These are phyloP conservation scores for Apostasia ramifera DNA, from an alignment of 106 monocot species.

Conservation along the genomic window DNA sequence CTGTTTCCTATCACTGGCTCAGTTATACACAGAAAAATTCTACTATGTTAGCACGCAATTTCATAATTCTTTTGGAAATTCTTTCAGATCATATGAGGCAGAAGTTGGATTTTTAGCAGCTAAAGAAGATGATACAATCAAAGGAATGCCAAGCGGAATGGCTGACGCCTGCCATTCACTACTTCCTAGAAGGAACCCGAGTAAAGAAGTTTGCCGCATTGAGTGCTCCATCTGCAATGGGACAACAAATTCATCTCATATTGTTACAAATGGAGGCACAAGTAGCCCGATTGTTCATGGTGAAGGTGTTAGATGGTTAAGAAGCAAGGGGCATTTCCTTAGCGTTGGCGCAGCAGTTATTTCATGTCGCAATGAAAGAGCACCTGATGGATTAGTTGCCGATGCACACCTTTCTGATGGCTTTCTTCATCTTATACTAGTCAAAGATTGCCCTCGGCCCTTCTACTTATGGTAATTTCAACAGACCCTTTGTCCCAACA, in stretches of 20 bases:
- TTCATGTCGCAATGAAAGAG: slow-evolving; percentile 90
- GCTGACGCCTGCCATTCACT: slow-evolving; percentile 5
- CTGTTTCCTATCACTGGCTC: not conserved
- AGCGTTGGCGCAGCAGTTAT: slow-evolving; percentile 89
- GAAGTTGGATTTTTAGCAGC: slow-evolving; percentile 57
- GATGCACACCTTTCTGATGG: slow-evolving; percentile 93
- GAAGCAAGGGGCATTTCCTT: slow-evolving; percentile 57
- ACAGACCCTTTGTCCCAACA: not conserved
- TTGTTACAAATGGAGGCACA: slow-evolving; percentile 9
- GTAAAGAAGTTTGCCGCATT: slow-evolving; percentile 36
- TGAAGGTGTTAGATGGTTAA: slow-evolving; percentile 45
- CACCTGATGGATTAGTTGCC: slow-evolving; percentile 87
- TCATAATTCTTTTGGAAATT: not conserved
- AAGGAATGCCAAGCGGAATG: slow-evolving; percentile 3
- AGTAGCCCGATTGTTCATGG: slow-evolving; percentile 3
- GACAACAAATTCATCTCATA: slow-evolving; percentile 5
- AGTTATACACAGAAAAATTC: not conserved
- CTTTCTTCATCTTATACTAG: slow-evolving; percentile 84
- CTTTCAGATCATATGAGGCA: slow-evolving; percentile 74
- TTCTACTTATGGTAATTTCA: slow-evolving; percentile 65
- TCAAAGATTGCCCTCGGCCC: slow-evolving; percentile 81
- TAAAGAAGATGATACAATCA: slow-evolving; percentile 13
- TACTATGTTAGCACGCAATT: not conserved
- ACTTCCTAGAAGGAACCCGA: slow-evolving; percentile 10
- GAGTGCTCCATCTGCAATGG: slow-evolving; percentile 52